phyloP scores from a whole-genome alignment of 108 stramenopile species.

The Bacterosira constricta region DNA sequence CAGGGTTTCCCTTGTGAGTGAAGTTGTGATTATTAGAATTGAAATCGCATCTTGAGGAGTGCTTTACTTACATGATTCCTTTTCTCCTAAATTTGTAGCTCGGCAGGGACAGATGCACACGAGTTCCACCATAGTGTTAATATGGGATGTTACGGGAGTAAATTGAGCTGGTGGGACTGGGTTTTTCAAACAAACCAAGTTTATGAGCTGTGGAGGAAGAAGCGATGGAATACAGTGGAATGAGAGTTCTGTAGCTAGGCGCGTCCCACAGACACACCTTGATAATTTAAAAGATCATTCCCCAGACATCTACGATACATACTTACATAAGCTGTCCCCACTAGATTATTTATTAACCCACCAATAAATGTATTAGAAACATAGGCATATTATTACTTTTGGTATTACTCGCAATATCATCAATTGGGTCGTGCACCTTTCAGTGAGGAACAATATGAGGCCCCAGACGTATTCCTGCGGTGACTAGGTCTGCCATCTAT shows the following conservation, averaged over 20 bases:
- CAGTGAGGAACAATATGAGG: conserved; percentile 2
- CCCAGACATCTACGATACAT: too few relatives aligned
- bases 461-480: conserved; percentile 9
- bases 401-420: too few relatives aligned
- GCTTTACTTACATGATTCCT: neutral
- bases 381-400: too few relatives aligned
- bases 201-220: conserved; percentile 37
- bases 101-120: conserved; percentile 47
- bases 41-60: too few relatives aligned
- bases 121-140: conserved; percentile 53
- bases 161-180: conserved; percentile 31
- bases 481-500: neutral
- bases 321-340: too few relatives aligned
- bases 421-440: too few relatives aligned
- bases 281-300: too few relatives aligned
- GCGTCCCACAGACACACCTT: too few relatives aligned
- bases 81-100: neutral
- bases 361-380: too few relatives aligned
- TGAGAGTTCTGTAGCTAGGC: too few relatives aligned
- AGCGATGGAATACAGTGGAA: neutral
- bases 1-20: conserved; percentile 33
- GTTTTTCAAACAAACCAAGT: conserved; percentile 33
- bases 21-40: too few relatives aligned
- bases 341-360: too few relatives aligned
- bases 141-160: conserved; percentile 40